A percentile compares a stretch with the other conserved stretches of the same genome.
phyloP scores from a whole-genome alignment of 2,329 filamentous ascomycete species.

The Exserohilum turcica region DNA sequence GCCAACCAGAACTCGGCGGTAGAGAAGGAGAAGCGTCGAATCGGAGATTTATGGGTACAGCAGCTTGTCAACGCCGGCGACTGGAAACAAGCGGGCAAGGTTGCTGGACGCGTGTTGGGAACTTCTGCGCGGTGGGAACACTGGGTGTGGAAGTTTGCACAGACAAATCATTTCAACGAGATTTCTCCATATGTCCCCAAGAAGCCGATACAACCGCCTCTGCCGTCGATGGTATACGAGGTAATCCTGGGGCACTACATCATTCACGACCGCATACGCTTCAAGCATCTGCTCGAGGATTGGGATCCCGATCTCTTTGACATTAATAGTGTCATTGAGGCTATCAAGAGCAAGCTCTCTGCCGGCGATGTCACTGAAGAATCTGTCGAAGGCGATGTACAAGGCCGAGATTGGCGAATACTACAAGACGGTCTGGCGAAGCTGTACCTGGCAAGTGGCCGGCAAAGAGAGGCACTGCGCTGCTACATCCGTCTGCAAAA shows the following conservation, averaged over 20 bases:
- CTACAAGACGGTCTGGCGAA: conserved; percentile 86
- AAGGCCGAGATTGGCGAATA: conserved; percentile 82
- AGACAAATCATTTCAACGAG: conserved; percentile 84
- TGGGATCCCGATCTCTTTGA: conserved; percentile 89
- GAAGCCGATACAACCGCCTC: conserved; percentile 74
- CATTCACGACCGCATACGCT: conserved; percentile 72
- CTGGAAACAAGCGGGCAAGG: conserved; percentile 77
- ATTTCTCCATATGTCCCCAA: conserved; percentile 84
- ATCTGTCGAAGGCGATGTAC: conserved; percentile 73
- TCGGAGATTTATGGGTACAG: conserved; percentile 92
- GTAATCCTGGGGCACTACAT: conserved; percentile 89
- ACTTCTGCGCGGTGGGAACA: conserved; percentile 88
- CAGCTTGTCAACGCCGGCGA: conserved; percentile 76
- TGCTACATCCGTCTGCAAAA: conserved; percentile 92
- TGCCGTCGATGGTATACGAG: conserved; percentile 85
- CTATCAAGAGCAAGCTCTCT: conserved; percentile 81
- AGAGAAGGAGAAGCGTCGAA: conserved; percentile 84
- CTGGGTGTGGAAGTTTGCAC: conserved; percentile 92
- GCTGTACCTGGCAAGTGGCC: conserved; percentile 80
- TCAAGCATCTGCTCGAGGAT: conserved; percentile 77
- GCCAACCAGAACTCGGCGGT: conserved; percentile 65
- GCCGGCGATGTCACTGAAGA: conserved; percentile 76
- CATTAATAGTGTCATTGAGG: conserved; percentile 73
- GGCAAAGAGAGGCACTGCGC: conserved; percentile 80
- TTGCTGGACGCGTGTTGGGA: conserved; percentile 81